phyloP scores from a whole-genome alignment of 495 filamentous ascomycete genomes.

The Parmelia sp. region DNA sequence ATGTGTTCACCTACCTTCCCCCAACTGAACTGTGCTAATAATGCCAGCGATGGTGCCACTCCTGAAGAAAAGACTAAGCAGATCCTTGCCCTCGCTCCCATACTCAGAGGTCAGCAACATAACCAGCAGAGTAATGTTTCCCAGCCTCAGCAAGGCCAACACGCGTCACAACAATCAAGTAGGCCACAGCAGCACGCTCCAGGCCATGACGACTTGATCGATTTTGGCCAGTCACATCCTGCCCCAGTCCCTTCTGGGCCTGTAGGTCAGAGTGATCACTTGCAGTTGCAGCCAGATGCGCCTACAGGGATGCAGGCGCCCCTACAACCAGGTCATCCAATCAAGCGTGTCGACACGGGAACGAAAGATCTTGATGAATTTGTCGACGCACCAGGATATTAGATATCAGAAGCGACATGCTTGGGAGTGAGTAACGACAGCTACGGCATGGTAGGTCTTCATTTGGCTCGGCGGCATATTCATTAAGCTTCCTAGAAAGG shows the following conservation, averaged over 20 bases:
- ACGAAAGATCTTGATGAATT: slow-evolving; percentile 50
- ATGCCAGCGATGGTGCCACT: slow-evolving; percentile 55
- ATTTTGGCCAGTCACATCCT: slow-evolving; percentile 31
- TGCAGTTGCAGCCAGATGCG: slow-evolving; percentile 10
- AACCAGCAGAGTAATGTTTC: slow-evolving; percentile 27
- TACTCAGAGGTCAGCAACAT: slow-evolving; percentile 64
- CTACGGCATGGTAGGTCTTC: slow-evolving; percentile 13
- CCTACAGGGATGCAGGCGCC: slow-evolving; percentile 28
- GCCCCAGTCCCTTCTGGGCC: slow-evolving; percentile 11
- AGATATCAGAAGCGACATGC: neutral
- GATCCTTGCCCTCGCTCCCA: slow-evolving; percentile 79
- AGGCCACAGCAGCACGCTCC: slow-evolving; percentile 19
- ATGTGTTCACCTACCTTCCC: slow-evolving; percentile 31
- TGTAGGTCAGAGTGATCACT: slow-evolving; percentile 13
- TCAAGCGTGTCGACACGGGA: slow-evolving; percentile 45
- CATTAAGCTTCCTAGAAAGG: neutral
- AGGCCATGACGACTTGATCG: slow-evolving; percentile 32
- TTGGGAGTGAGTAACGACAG: slow-evolving; percentile 14
- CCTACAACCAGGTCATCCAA: slow-evolving; percentile 24
- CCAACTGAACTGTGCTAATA: slow-evolving; percentile 1
- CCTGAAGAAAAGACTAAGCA: slow-evolving; percentile 72
- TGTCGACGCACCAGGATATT: slow-evolving; percentile 42
- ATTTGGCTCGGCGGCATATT: neutral
- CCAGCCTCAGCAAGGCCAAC: slow-evolving; percentile 26
- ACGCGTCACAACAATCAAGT: slow-evolving; percentile 18